Conservation (phyloP, 495 filamentous ascomycete species). For the Daldinia vernicosa region DNA sequence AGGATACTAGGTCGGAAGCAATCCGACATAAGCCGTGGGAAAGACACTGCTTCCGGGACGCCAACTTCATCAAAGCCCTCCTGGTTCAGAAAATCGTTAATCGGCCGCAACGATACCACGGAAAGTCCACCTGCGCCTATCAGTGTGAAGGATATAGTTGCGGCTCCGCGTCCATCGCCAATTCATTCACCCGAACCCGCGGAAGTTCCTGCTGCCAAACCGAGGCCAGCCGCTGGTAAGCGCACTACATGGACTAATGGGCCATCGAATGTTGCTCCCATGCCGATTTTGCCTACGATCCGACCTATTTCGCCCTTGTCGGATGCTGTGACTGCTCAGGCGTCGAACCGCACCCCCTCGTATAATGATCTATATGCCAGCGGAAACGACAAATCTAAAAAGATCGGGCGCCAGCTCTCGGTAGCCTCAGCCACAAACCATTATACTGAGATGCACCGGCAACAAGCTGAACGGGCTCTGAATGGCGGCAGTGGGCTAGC, state of each 20-base stretch:
- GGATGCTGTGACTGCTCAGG: conserved; percentile 91
- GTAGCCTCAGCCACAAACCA: conserved; percentile 94
- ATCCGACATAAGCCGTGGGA: conserved; percentile 75
- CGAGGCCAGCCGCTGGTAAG: conserved; percentile 70
- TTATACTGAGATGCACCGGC: conserved; percentile 83
- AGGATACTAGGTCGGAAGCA: conserved; percentile 86
- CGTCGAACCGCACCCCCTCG: conserved; percentile 59
- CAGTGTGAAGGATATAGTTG: conserved; percentile 39
- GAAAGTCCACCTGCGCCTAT: conserved; percentile 47
- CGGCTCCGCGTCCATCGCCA: conserved; percentile 63
- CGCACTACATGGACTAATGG: conserved; percentile 89
- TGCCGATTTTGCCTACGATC: conserved; percentile 97
- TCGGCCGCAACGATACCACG: conserved; percentile 65
- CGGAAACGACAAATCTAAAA: conserved; percentile 74
- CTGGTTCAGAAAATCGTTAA: conserved; percentile 95
- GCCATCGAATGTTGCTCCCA: conserved; percentile 84
- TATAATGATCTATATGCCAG: conserved; percentile 58
- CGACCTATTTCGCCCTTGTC: conserved; percentile 93
- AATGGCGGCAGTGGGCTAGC: conserved; percentile 78
- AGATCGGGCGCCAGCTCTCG: conserved; percentile 95
- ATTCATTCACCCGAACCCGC: conserved; percentile 64
- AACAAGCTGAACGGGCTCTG: conserved; percentile 89
- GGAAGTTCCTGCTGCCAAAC: conserved; percentile 63
- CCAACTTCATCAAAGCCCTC: conserved; percentile 84
- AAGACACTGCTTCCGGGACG: conserved; percentile 70